Percentiles rank a stretch among this genome's conserved stretches.
These are phyloP conservation scores for Trichophyton benhamiae DNA, from an alignment of 2,329 filamentous ascomycete species.

Conservation along the genomic window DNA sequence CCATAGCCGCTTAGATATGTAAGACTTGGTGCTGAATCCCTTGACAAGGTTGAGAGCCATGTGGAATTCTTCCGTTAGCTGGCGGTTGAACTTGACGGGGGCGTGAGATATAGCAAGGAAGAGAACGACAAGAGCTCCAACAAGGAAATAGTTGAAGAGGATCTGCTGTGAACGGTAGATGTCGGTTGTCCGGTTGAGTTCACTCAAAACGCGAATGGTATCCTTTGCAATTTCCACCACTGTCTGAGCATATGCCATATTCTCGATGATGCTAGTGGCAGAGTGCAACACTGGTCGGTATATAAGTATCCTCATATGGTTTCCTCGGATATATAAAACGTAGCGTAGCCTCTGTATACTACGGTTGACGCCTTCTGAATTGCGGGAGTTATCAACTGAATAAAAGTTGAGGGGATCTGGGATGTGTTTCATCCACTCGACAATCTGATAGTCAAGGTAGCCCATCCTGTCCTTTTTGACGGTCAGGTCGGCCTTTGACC, in stretches of 20 bases:
- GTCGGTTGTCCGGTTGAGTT: slow-evolving; percentile 49
- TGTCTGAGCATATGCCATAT: slow-evolving; percentile 59
- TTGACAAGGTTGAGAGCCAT: slow-evolving; percentile 53
- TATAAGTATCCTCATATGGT: slow-evolving; percentile 81
- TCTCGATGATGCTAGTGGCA: slow-evolving; percentile 66
- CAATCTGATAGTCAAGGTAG: slow-evolving; percentile 67
- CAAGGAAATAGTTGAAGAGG: slow-evolving; percentile 55
- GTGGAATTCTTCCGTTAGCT: slow-evolving; percentile 55
- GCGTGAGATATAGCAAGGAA: slow-evolving; percentile 55
- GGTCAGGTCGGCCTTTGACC: slow-evolving; percentile 53
- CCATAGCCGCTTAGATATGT: slow-evolving; percentile 51
- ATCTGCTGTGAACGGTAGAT: slow-evolving; percentile 53
- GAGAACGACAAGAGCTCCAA: slow-evolving; percentile 50
- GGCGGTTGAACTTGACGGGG: slow-evolving; percentile 46
- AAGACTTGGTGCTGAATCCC: slow-evolving; percentile 49
- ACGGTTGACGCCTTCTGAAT: slow-evolving; percentile 44
- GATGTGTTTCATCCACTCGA: slow-evolving; percentile 74
- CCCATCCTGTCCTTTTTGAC: slow-evolving; percentile 64
- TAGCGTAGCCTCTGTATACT: slow-evolving; percentile 64
- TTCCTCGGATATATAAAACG: slow-evolving; percentile 72
- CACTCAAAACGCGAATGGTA: slow-evolving; percentile 48
- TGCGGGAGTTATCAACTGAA: slow-evolving; percentile 39
- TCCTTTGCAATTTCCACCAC: slow-evolving; percentile 55
- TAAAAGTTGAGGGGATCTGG: slow-evolving; percentile 53
- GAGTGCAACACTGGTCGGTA: slow-evolving; percentile 81